Evolutionary conservation across 2,329 filamentous ascomycete genomes (phyloP).

Genomic region (Diplocarpon mali): DNA sequence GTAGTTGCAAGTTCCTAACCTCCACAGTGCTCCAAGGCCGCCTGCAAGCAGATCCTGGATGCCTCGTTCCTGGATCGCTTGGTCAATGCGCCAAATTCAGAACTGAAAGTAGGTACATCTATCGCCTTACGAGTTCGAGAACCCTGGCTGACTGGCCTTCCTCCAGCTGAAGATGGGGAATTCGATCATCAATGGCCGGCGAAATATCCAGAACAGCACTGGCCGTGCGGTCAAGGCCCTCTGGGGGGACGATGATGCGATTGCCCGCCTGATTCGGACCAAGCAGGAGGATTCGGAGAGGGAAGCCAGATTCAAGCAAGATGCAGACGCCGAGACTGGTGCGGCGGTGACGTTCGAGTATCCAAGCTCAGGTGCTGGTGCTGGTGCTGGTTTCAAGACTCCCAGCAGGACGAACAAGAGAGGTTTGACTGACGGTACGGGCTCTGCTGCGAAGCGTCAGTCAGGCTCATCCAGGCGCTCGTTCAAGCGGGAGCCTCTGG

Average conservation of each 20-base stretch:
- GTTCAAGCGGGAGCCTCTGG: no score
- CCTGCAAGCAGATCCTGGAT: slow-evolving; percentile 22
- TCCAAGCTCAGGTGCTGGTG: no score
- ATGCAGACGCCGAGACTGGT: no score
- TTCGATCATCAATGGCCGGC: slow-evolving; percentile 20
- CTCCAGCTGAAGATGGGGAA: slow-evolving; percentile 20
- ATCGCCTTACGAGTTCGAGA: no score
- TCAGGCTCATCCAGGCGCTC: background rate
- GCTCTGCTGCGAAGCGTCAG: background rate
- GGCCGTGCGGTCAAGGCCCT: slow-evolving; percentile 12
- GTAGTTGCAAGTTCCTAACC: slow-evolving; percentile 1
- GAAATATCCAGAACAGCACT: slow-evolving; percentile 19
- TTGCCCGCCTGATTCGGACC: background rate
- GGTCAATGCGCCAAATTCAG: slow-evolving; percentile 15
- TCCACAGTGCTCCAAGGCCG: slow-evolving; percentile 16
- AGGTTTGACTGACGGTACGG: background rate
- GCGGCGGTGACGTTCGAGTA: no score
- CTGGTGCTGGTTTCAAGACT: background rate
- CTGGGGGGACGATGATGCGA: background rate
- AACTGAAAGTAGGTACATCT: slow-evolving; percentile 17
- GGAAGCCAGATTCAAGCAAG: background rate
- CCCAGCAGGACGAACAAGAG: background rate
- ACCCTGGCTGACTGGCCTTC: background rate
- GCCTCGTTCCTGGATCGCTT: slow-evolving; percentile 15
- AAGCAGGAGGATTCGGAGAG: background rate